phyloP scores from a whole-genome alignment of 306 rosid species.

The Betula pendula region DNA sequence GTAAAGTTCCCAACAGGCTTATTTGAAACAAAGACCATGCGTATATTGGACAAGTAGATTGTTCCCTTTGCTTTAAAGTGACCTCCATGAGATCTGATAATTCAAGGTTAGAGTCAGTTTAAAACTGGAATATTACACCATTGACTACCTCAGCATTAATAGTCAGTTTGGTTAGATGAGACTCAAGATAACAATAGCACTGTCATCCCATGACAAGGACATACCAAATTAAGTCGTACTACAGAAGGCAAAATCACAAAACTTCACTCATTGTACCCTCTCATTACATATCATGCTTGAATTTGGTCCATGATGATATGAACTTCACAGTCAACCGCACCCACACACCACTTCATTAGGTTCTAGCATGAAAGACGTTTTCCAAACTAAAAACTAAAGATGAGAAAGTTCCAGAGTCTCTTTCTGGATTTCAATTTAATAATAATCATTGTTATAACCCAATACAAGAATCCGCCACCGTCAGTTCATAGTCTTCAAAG shows the following conservation, averaged over 20 bases:
- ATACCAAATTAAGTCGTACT: neutral
- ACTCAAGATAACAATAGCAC: neutral
- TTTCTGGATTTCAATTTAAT: neutral
- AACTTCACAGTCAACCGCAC: neutral
- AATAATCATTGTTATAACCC: neutral
- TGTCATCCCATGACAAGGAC: neutral
- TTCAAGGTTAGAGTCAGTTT: slow-evolving; percentile 8
- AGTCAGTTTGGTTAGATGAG: neutral
- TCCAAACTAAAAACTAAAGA: neutral
- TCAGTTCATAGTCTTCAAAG: too few relatives aligned
- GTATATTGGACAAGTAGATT: slow-evolving; percentile 80
- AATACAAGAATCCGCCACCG: neutral
- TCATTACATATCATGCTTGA: neutral
- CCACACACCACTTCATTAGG: neutral
- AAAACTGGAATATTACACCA: slow-evolving; percentile 2
- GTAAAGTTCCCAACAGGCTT: slow-evolving; percentile 51
- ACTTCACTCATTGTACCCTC: neutral
- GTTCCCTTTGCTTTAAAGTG: slow-evolving; percentile 77
- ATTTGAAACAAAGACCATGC: slow-evolving; percentile 86
- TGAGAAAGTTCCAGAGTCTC: neutral
- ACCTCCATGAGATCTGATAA: slow-evolving; percentile 58
- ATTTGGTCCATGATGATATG: neutral
- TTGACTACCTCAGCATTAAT: neutral
- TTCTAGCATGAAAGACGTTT: neutral
- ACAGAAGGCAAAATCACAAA: neutral